Conservation (phyloP, 2,329 filamentous ascomycete genomes). For the Ceratocystis eucalypticola region DNA sequence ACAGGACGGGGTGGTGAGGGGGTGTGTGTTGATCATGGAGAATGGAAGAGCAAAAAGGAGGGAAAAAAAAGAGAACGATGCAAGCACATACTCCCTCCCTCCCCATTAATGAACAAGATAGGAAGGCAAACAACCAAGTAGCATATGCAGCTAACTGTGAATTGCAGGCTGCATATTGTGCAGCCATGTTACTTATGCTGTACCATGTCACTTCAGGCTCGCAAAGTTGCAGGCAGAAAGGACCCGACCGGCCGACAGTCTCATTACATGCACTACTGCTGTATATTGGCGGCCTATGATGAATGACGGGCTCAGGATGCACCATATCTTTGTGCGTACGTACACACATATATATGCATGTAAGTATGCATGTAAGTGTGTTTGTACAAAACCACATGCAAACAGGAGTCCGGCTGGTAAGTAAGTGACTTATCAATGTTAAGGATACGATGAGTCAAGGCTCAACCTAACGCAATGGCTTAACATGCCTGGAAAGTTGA, state of each 20-base stretch:
- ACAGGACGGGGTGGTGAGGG: not conserved
- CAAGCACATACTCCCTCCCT: not conserved
- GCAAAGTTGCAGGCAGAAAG: not conserved
- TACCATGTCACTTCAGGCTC: not conserved
- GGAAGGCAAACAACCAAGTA: not conserved
- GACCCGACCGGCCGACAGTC: not conserved
- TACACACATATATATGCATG: not conserved
- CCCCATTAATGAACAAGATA: not conserved
- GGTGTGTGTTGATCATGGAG: slow-evolving; percentile 1
- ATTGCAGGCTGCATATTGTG: slow-evolving; percentile 1
- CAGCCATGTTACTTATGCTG: not conserved
- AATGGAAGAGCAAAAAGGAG: not conserved
- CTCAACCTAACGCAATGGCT: not conserved
- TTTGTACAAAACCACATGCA: not conserved
- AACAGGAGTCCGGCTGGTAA: not conserved
- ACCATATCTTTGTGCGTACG: not conserved
- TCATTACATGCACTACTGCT: slow-evolving; percentile 2
- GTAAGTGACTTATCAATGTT: not conserved
- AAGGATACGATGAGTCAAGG: not conserved
- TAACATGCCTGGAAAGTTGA: not conserved
- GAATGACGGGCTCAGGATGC: not conserved
- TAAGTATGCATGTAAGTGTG: not conserved
- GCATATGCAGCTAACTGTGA: not conserved
- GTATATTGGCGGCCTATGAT: not conserved
- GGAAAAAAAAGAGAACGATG: not conserved